Base-by-base conservation (phyloP, 495 filamentous ascomycete genomes). In the Penicillium subrubescens region DNA sequence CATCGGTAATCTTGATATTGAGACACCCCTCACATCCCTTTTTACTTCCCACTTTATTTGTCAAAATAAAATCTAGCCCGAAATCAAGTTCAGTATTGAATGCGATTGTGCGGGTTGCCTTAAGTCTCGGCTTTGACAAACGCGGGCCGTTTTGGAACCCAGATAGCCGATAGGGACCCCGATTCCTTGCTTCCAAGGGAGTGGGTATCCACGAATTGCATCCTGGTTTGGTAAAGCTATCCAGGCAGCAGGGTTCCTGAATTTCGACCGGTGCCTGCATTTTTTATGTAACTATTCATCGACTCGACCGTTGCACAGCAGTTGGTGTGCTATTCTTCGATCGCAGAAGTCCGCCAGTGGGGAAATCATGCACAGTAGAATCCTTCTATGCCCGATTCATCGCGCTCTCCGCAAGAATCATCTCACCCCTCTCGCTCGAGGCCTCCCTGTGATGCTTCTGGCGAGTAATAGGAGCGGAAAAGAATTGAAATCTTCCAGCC, bases 1-100 rank as follows among this genome's bases (percentile, higher is more conserved):
- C 33, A 41, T 33, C 23, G 6, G 17, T 31, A 17, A 31, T n/a
- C 55, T 63, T 53, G 44, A 63, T 63, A 63, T 59, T 51, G 44
- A 31, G 43, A 14, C 10, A 23, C 29, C 27, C 58, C 57, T 31
- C 57, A 50, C 41, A 50, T 21, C 17, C 31, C 33, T 29, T 50
- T 25, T 25, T 50, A 11, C 15, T 8, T n/a, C 23, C 52, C 51
- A 62, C 39, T 17, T 27, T 53, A 57, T 63, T 57, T 12, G 53
- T 15, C 29, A 39, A 51, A 35, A 19, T 41, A 2, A 21, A 48
- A 39, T 7, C 4, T 50, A 44, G 10, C 19, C 34, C 43, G 53
- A 31, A 61, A 54, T 52, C 23, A 33, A 21, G 35, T 33, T 15
- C 5, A 5, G 35, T 21, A 11, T 27, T 25, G 17, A 29, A 14